Evolutionary conservation across 495 filamentous ascomycete genomes (phyloP).

Genomic region (Baudoinia panamericana): DNA sequence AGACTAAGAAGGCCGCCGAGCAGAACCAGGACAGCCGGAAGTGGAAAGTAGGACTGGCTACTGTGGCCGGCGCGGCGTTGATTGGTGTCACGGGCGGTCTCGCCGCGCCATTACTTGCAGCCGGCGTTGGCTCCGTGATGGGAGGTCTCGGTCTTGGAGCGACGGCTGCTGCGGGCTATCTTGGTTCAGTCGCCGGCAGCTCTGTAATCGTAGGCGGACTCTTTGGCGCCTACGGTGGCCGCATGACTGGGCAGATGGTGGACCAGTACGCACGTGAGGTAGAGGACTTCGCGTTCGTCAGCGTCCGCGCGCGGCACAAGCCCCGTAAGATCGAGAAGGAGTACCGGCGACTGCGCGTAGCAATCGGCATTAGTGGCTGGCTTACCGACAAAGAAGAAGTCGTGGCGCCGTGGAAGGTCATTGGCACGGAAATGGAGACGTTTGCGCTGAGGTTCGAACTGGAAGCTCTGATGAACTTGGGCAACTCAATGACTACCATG

Average conservation of each 20-base stretch:
- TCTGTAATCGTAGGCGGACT: conserved; percentile 65
- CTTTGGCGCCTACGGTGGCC: conserved; percentile 79
- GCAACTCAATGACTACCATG: conserved; percentile 57
- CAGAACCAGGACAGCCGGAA: conserved; percentile 50
- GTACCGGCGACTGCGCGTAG: conserved; percentile 62
- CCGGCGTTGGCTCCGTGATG: conserved; percentile 69
- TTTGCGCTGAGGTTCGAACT: conserved; percentile 81
- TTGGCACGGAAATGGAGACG: conserved; percentile 57
- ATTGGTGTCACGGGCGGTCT: conserved; percentile 74
- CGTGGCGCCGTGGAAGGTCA: conserved; percentile 57
- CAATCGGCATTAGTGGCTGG: conserved; percentile 76
- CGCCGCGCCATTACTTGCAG: conserved; percentile 68
- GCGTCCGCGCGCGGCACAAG: conserved; percentile 40
- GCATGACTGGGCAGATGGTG: conserved; percentile 77
- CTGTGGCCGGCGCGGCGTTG: conserved; percentile 61
- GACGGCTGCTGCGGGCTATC: conserved; percentile 62
- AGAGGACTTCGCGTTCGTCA: conserved; percentile 78
- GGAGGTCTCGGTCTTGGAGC: conserved; percentile 68
- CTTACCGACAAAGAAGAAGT: conserved; percentile 57
- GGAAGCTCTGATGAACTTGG: conserved; percentile 62
- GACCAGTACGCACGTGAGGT: conserved; percentile 77
- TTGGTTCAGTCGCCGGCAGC: conserved; percentile 67
- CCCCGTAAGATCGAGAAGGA: conserved; percentile 32
- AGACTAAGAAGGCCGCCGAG: conserved; percentile 53
- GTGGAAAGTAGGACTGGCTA: conserved; percentile 74